Evolutionary conservation across 305 asterid genomes (phyloP).

Genomic region (Stenogyne calaminthoides): DNA sequence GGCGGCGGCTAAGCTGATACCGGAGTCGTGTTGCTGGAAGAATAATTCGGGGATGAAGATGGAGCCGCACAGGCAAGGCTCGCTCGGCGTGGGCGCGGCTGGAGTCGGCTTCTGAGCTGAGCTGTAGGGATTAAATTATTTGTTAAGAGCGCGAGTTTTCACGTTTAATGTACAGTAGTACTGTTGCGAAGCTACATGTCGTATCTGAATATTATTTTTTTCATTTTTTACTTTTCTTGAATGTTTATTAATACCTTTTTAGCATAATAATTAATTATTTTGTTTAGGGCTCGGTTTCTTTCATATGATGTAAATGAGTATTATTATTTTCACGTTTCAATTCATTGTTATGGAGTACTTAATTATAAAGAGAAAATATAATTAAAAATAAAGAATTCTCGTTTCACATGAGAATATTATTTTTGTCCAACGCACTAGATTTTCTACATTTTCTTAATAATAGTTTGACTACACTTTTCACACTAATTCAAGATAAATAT

Average conservation of each 20-base stretch:
- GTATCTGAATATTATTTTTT: constrained; percentile 29
- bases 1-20: constrained; percentile 83
- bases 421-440: neutral
- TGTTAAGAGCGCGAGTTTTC: constrained; percentile 4
- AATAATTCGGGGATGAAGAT: constrained; percentile 42
- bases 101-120: constrained; percentile 69
- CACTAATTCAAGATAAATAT: no score
- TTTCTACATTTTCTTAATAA: no score
- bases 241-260: neutral
- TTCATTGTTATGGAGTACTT: no score
- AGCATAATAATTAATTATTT: neutral
- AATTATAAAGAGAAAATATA: no score
- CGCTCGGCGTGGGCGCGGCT: constrained; percentile 65
- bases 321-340: no score
- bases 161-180: constrained; percentile 25
- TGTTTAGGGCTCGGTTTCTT: neutral
- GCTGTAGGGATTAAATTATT: constrained; percentile 6
- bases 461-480: no score
- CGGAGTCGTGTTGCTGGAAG: constrained; percentile 75
- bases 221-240: neutral
- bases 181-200: constrained; percentile 15
- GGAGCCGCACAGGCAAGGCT: constrained; percentile 52
- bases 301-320: no score
- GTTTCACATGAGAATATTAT: no score
- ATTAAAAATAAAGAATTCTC: no score